Base-by-base conservation (phyloP, 768 basidiomycete genomes). In the Leccinum olivaceopallidum region DNA sequence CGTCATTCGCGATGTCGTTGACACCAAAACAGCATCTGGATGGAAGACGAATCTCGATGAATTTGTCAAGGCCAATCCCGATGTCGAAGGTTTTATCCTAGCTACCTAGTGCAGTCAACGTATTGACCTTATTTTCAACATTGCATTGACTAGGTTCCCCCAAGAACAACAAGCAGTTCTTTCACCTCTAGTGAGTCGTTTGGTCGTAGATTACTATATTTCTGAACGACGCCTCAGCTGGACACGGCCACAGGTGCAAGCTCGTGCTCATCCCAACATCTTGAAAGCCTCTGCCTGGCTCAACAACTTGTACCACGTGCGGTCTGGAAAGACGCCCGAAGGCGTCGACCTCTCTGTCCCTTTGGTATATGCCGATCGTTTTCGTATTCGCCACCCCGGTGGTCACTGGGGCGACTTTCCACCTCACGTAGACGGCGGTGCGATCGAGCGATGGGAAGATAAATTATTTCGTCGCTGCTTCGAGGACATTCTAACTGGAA, bases 371-470 rank as follows among this genome's bases (percentile, higher is more conserved):
- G 88, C 87, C 0, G 89, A 92, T 70, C 78, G 88, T 36, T 86
- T 90, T 71, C 83, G 88, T 32, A 90, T 92, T 62, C 79, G 90
- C 57, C 84, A 85, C 60, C 86, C 89, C 1, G 88, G 88, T 18
- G 73, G 75, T 26, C 64, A 73, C 53, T 92, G 89, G 85, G 67
- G 75, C 49, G 63, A 72, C 3, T 83, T 86, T 59, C 80, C 81
- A 4, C 83, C 83, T 6, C 85, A 85, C 60, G 71, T 83, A 26
- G 83, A 84, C 55, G 73, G 83, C 69, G 90, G 90, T 9, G 74
- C 83, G 0, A 84, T 92, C 28, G 92, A 94, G 71, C 79, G 92
- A 13, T 88, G 86, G 87, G 85, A 89, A 72, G 86, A 90, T 70
- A 71, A 78, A 2, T 69, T 64, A 5, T 86, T 85, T 71, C 77